Percentiles rank a stretch among this genome's conserved stretches.
Evolutionary conservation across 768 basidiomycete genomes (phyloP).

Genomic region (Chalciporus piperatus): DNA sequence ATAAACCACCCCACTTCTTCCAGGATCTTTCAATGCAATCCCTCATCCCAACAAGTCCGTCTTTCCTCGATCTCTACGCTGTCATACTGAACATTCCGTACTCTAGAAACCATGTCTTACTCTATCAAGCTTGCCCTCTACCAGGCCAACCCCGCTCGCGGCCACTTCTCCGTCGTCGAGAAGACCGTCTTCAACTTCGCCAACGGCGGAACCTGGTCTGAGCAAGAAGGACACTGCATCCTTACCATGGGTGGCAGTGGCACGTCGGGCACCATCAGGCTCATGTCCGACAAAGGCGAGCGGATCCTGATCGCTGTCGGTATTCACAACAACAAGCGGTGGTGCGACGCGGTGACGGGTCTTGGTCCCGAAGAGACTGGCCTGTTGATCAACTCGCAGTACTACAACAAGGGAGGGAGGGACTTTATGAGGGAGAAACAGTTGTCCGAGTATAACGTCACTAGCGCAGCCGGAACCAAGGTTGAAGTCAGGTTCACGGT

Average conservation of each 20-base stretch:
- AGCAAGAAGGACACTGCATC: constrained; percentile 14
- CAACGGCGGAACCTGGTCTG: constrained; percentile 29
- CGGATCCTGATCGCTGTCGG: constrained; percentile 35
- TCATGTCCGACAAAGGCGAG: constrained; percentile 29
- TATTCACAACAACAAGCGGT: constrained; percentile 38
- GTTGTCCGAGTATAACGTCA: constrained; percentile 1
- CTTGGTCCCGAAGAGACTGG: constrained; percentile 23
- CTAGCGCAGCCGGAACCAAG: constrained; percentile 6
- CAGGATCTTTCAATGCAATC: background rate
- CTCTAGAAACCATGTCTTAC: constrained; percentile 8
- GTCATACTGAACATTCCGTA: background rate
- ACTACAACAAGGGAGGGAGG: constrained; percentile 20
- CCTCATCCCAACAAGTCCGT: constrained; percentile 3
- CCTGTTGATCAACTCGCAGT: constrained; percentile 25
- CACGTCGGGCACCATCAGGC: constrained; percentile 38
- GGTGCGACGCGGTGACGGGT: constrained; percentile 38
- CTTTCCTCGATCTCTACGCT: background rate
- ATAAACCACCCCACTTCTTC: background rate
- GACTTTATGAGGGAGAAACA: constrained; percentile 9
- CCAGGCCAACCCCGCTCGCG: constrained; percentile 4
- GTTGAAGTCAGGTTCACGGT: constrained; percentile 1
- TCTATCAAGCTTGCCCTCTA: background rate
- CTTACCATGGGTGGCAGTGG: constrained; percentile 39
- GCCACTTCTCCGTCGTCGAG: constrained; percentile 3
- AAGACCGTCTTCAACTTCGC: constrained; percentile 5